Evolutionary conservation across 2,329 filamentous ascomycete genomes (phyloP).

Genomic region (Calonectria leucothoes): DNA sequence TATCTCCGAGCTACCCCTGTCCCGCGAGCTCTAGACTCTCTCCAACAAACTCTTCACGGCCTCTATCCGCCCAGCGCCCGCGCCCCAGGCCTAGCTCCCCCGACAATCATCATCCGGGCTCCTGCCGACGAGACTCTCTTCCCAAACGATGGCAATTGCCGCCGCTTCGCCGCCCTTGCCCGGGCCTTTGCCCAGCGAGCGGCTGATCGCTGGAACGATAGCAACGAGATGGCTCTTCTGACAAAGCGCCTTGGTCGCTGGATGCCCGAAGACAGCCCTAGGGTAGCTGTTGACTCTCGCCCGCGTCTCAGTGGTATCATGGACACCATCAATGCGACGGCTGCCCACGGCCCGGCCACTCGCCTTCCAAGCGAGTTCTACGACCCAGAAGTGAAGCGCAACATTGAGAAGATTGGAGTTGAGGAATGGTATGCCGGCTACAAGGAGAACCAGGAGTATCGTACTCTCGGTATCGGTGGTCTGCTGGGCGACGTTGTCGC

Average conservation of each 20-base stretch:
- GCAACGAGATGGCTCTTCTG: conserved; percentile 85
- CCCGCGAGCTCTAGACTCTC: conserved; percentile 79
- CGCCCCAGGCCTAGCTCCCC: conserved; percentile 62
- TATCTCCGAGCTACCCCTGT: conserved; percentile 82
- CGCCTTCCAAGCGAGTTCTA: conserved; percentile 89
- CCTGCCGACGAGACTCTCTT: conserved; percentile 81
- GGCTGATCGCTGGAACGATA: conserved; percentile 78
- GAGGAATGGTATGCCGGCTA: conserved; percentile 97
- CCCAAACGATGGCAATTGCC: conserved; percentile 81
- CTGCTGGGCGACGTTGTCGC: conserved; percentile 86
- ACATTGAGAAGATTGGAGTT: conserved; percentile 80
- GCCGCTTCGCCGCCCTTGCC: conserved; percentile 76
- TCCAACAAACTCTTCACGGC: conserved; percentile 80
- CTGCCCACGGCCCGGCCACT: conserved; percentile 81
- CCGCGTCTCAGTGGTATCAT: conserved; percentile 90
- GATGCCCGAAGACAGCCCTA: conserved; percentile 79
- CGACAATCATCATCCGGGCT: conserved; percentile 74
- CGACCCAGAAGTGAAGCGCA: conserved; percentile 75
- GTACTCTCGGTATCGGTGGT: conserved; percentile 86
- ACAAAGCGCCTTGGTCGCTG: conserved; percentile 82
- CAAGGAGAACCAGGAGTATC: conserved; percentile 85
- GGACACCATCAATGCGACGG: conserved; percentile 91
- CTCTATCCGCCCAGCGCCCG: conserved; percentile 73
- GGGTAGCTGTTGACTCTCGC: conserved; percentile 84
- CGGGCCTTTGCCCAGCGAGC: conserved; percentile 78